Base-by-base conservation (phyloP, 768 basidiomycete species). In the Rhizopogon salebrosus region DNA sequence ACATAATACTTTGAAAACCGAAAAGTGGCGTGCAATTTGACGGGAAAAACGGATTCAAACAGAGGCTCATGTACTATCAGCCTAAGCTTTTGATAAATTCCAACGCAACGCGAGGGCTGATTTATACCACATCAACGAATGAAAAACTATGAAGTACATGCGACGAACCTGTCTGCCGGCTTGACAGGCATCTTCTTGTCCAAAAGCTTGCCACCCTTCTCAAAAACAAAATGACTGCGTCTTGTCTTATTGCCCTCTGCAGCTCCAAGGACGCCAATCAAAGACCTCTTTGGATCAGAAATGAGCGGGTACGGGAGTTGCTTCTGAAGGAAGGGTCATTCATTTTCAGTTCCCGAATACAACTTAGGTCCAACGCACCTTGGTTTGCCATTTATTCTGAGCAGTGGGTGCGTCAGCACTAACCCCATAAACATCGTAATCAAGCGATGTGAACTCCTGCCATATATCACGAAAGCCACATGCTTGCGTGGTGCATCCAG, bases 211-310 rank as follows among this genome's bases (percentile, higher is more conserved):
- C 94, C 95, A 6, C 92, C 93, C 67, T 90, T 89, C 59, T 83
- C 89, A 60, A 98, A 95, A 60, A 98, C 82, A 69, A 95, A 97
- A 68, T 95, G 93, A 58, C 90, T 93, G 13, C 95, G 83, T 72
- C 90, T 91, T 49, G 91, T 92, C 73, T 83, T 89, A 34, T 85
- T 89, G 8, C 85, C 84, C 34, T 80, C 81, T 0, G 79, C 85
- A 13, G 91, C 91, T 14, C 94, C 95, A 24, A 98, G 77, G 2
- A 84, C 87, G 31, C 78, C 77, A 58, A 98, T 90, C 27, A 98
- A 75, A 22, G 75, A 66, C 42, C 85, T 82, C 65, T 92, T 83
- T n/a, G 87, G 91, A 66, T 98, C 95, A 6, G 91, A 95, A 27
- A 98, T 77, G 1, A 97, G 74, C 3, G 87, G 80, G 65, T 92